Base-by-base conservation (phyloP, 169 alveolate genomes). In the Plasmodium gallinaceum region DNA sequence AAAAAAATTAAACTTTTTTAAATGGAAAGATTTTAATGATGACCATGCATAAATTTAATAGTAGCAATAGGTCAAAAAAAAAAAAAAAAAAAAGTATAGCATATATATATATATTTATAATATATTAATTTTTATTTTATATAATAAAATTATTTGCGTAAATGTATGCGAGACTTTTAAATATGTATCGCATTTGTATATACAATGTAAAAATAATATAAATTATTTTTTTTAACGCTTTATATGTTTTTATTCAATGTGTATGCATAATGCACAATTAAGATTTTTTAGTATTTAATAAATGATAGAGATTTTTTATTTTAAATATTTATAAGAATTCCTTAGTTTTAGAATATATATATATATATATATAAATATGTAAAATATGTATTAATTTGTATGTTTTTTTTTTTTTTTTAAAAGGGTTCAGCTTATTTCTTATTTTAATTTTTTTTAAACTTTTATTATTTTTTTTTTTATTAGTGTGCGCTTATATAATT, bases 181-280 rank as follows among this genome's bases (percentile, higher is more conserved):
- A 20, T 8, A 52, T 52, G 62, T 52, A 52, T 52, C 62, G 10
- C 62, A 60, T 72, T 72, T 51, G 37, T 60, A 18, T 20, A 8
- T 72, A 60, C 52, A 39, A 42, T 48, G 26, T 10, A 32, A 52
- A 14, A 54, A n/a, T 37, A 37, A 43, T 72, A 54, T 39, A 9
- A 46, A 52, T 72, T 0, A 51, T 54, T 52, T 26, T 54, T 54
- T 48, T 18, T 73, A 54, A 14, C 51, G 7, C 37, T 39, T 74
- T 26, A 43, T 32, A 32, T 32, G 18, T 24, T 46, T 62, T 64
- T 46, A 57, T 74, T 64, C 72, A 57, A 46, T 58, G 88, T 74
- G 88, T 74, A 60, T 39, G 20, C 18, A 52, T 24, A 43, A 72
- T 54, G 70, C 68, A 45, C 72, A 74, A 74, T 74, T 74, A 74